Conservation (phyloP, 2,329 filamentous ascomycete species). For the Trichophyton schoenleinii region DNA sequence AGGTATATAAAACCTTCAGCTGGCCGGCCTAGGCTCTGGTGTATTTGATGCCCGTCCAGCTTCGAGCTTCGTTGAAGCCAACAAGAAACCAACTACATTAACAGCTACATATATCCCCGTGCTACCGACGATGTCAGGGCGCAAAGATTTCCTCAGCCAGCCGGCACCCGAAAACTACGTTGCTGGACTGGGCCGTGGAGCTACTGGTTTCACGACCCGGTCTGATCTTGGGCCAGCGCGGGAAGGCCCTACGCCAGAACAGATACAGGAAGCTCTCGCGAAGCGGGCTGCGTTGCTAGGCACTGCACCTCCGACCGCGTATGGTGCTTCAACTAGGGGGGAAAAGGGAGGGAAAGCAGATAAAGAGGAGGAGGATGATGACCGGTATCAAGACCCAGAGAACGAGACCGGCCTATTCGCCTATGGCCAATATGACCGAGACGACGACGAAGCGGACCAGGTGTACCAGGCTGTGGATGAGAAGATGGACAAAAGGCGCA, state of each 20-base stretch:
- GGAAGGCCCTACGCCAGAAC: constrained; percentile 91
- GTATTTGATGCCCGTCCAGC: neutral
- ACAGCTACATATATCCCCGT: neutral
- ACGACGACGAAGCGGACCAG: constrained; percentile 92
- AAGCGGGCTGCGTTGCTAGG: constrained; percentile 80
- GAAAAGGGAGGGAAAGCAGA: constrained; percentile 52
- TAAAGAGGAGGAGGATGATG: constrained; percentile 61
- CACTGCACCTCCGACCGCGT: constrained; percentile 57
- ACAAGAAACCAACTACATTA: neutral
- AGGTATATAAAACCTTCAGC: neutral
- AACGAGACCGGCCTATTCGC: constrained; percentile 95
- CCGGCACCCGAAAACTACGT: constrained; percentile 80
- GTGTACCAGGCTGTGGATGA: constrained; percentile 95
- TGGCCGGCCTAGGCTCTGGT: too few relatives aligned
- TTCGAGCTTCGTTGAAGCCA: neutral
- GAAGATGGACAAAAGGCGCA: constrained; percentile 85
- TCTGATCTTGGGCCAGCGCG: constrained; percentile 91
- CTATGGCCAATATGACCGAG: constrained; percentile 88
- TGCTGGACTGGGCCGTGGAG: constrained; percentile 90
- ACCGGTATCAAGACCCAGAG: constrained; percentile 87
- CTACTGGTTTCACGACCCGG: constrained; percentile 93
- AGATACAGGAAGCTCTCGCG: constrained; percentile 93
- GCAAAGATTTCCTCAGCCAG: constrained; percentile 80
- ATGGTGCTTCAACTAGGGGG: constrained; percentile 51
- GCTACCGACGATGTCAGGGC: constrained; percentile 41